Evolutionary conservation across 2,329 filamentous ascomycete genomes (phyloP).

Genomic region (Botrytis paeoniae): DNA sequence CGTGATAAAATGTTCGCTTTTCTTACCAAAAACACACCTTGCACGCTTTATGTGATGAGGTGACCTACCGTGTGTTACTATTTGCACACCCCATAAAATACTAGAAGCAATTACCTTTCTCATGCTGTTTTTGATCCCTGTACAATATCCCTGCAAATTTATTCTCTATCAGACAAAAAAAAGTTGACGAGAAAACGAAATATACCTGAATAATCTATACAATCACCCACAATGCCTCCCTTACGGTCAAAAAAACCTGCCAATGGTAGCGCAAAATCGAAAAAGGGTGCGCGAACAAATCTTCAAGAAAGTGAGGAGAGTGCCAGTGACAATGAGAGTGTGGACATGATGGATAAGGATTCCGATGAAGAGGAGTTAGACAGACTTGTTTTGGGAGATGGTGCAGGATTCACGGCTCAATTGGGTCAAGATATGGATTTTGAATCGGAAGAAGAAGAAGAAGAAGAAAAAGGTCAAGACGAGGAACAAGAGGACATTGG

Average conservation of each 20-base stretch:
- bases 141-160: background rate
- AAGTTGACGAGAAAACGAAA: conserved; percentile 12
- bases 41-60: rapidly evolving
- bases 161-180: conserved; percentile 10
- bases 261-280: conserved; percentile 21
- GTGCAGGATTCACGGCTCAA: conserved; percentile 73
- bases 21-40: background rate
- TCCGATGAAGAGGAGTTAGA: conserved; percentile 83
- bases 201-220: background rate
- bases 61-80: rapidly evolving
- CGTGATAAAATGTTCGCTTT: background rate
- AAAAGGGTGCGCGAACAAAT: conserved; percentile 20
- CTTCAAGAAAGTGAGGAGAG: conserved; percentile 21
- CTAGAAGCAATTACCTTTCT: background rate
- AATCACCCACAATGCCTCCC: conserved; percentile 32
- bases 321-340: conserved; percentile 34
- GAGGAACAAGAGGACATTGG: conserved; percentile 47
- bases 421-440: conserved; percentile 56
- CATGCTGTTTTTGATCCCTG: background rate
- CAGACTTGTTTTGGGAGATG: conserved; percentile 82
- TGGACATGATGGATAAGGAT: conserved; percentile 62
- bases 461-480: conserved; percentile 39
- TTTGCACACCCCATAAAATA: background rate
- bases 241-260: conserved; percentile 34
- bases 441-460: conserved; percentile 23